A percentile compares a stretch with the other conserved stretches of the same genome.
These are phyloP conservation scores for Penicillium longicatenatum DNA, from an alignment of 495 filamentous ascomycete species.

Conservation along the genomic window DNA sequence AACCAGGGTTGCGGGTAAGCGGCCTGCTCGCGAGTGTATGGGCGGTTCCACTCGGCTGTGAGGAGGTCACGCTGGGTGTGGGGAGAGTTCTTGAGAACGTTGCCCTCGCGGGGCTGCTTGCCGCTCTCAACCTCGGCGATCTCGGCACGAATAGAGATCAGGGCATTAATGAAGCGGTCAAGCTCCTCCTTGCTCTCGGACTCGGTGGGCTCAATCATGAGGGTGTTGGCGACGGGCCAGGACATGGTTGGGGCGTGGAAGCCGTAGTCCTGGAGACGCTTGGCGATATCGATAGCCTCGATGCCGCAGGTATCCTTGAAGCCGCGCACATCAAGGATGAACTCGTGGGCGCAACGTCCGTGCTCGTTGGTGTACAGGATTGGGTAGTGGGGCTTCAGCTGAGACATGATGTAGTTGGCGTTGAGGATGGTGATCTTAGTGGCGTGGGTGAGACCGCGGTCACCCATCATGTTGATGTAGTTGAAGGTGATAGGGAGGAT, in stretches of 20 bases:
- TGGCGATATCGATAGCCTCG: conserved; percentile 96
- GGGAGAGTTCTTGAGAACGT: conserved; percentile 90
- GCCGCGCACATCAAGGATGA: conserved; percentile 87
- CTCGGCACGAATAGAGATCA: conserved; percentile 86
- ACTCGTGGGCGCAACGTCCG: conserved; percentile 94
- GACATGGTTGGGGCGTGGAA: conserved; percentile 99
- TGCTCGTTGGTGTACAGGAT: conserved; percentile 91
- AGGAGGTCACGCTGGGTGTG: conserved; percentile 86
- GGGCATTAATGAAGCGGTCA: conserved; percentile 90
- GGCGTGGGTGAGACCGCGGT: conserved; percentile 85
- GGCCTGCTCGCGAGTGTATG: conserved; percentile 79
- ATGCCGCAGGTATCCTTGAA: conserved; percentile 86
- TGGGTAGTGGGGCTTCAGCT: conserved; percentile 84
- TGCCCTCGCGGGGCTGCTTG: conserved; percentile 72
- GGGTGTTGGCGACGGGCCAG: conserved; percentile 93
- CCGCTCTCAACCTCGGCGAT: conserved; percentile 86
- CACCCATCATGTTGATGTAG: conserved; percentile 97
- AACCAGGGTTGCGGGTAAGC: conserved; percentile 87
- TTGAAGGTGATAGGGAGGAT: conserved; percentile 98
- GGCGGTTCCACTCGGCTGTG: conserved; percentile 66
- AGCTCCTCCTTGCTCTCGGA: conserved; percentile 91
- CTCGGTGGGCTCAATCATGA: conserved; percentile 99
- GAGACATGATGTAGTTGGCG: conserved; percentile 95
- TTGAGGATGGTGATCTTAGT: conserved; percentile 94
- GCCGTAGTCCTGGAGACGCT: conserved; percentile 96